Evolutionary conservation across 2,329 filamentous ascomycete genomes (phyloP), one percentile per base, ranked within the genome.

Genomic region (Penicillium oxalicum): DNA sequence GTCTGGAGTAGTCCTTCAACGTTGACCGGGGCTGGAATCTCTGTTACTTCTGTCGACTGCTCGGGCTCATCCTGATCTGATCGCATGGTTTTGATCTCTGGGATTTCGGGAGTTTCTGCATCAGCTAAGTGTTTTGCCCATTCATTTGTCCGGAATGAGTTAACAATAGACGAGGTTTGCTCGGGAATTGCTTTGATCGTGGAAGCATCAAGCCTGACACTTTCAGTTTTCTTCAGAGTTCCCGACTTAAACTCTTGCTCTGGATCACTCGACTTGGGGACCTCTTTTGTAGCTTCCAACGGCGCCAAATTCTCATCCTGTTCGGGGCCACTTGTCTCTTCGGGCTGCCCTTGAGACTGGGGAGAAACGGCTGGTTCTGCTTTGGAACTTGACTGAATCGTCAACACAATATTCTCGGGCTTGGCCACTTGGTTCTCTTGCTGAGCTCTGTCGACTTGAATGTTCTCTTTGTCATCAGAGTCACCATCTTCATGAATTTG

Each of bases 61-160:
- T 73, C 66, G 8, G 70, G 58, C 33, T 62, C 45, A 5, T 66
- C 62, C 13, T 63, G 56, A 54, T 70, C 53, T 59, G 69, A 50
- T 58, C 76, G 35, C 7, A 64, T 54, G 4, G 60, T 66, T 53
- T 77, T 62, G 64, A 76, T 66, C 2, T 82, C 78, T 1, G 89
- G 89, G 64, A 76, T 66, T 2, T 82, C 78, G 1, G 89, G 89
- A 4, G 74, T 72, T 12, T 96, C 91, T 5, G 91, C 90, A 37
- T 79, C 74, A 54, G 83, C 82, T 9, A 95, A 76, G 66, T 95
- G 89, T 66, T 95, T 96, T 0, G 90, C 89, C 91, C 91, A 97
- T 70, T 97, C 91, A 56, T 95, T 95, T 1, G 90, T 96, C 49
- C 91, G 82, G 63, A 93, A 95, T 0, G 86, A 87, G 65, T 88